These are phyloP conservation scores for Pseudonitzschia pungens DNA, from an alignment of 108 stramenopile genomes.

Conservation along the genomic window DNA sequence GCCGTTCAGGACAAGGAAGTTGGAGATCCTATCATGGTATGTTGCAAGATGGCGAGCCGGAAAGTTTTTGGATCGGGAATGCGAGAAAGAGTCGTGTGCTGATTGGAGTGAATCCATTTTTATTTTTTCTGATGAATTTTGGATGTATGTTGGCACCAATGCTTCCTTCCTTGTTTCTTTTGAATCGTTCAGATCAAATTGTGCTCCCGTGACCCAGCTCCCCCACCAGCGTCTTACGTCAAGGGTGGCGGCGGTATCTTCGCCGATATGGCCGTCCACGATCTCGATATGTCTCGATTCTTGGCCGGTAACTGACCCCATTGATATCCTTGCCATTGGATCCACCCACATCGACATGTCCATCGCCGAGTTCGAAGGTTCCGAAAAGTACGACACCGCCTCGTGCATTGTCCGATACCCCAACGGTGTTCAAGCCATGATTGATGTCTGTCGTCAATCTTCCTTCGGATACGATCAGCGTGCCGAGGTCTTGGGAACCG, in stretches of 20 bases:
- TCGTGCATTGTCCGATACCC: conserved; percentile 90
- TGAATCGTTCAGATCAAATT: conserved; percentile 62
- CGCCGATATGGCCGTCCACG: conserved; percentile 97
- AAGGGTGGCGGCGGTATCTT: conserved; percentile 97
- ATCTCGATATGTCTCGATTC: conserved; percentile 95
- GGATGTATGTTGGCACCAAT: too few relatives aligned
- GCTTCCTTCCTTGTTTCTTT: neutral
- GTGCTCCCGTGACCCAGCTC: conserved; percentile 91
- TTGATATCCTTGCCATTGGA: conserved; percentile 87
- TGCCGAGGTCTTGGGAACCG: conserved; percentile 93
- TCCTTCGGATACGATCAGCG: conserved; percentile 97
- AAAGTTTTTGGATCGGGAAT: neutral
- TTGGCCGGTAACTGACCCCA: conserved; percentile 89
- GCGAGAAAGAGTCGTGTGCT: neutral
- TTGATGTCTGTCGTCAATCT: conserved; percentile 95
- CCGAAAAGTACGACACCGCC: conserved; percentile 93
- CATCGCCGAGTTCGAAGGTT: conserved; percentile 79
- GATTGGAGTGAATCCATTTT: too few relatives aligned
- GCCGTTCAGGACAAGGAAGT: conserved; percentile 86
- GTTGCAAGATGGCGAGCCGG: neutral
- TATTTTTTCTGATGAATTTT: too few relatives aligned
- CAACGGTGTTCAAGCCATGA: conserved; percentile 85
- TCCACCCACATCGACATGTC: conserved; percentile 93
- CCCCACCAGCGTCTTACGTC: conserved; percentile 93
- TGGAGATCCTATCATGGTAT: conserved; percentile 83